Base-by-base conservation (phyloP, 148 eudicot genomes). In the Hydrangea macrophylla region DNA sequence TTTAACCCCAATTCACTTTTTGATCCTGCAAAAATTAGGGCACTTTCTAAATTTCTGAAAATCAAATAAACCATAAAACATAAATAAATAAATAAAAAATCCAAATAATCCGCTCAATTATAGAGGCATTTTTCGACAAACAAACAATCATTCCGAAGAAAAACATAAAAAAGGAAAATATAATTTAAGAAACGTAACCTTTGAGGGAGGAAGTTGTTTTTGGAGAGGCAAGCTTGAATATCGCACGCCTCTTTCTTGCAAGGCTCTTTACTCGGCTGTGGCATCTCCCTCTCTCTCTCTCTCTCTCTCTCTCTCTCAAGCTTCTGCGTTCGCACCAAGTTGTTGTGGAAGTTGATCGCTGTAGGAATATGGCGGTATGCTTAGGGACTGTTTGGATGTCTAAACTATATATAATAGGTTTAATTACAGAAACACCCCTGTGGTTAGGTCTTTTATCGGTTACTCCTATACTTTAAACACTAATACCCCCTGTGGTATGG, bases 211-310 rank as follows among this genome's bases (percentile, higher is more conserved):
- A 92, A 92, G 76, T 86, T 84, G 87, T 84, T 92, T 79, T 92
- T 92, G 57, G 89, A 76, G 57, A 92, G 87, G 55, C 98, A 87
- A 9, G 98, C 79, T 86, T 92, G 96, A 70, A 92, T 89, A 62
- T 92, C 88, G 71, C 98, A 92, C 0, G 98, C 94, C 55, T 86
- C 76, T 70, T 88, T 90, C 84, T 92, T 92, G 79, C 98, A 92
- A 33, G 98, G 87, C 75, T 92, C 96, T 59, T 86, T 87, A 75
- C 82, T 90, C 64, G 79, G 80, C 61, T 81, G 83, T 48, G 80
- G 63, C 95, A 91, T 88, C 35, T 75, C 45, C 60, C 26, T 48
- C 50, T 64, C 64, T 61, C 56, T 51, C 40, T 65, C 30, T 59
- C 42, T 51, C 64, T 64, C 31, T 24, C 42, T 37, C 42, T 37